These are phyloP conservation scores for Tylopilus subfusipes DNA, from an alignment of 768 basidiomycete species.

Conservation along the genomic window DNA sequence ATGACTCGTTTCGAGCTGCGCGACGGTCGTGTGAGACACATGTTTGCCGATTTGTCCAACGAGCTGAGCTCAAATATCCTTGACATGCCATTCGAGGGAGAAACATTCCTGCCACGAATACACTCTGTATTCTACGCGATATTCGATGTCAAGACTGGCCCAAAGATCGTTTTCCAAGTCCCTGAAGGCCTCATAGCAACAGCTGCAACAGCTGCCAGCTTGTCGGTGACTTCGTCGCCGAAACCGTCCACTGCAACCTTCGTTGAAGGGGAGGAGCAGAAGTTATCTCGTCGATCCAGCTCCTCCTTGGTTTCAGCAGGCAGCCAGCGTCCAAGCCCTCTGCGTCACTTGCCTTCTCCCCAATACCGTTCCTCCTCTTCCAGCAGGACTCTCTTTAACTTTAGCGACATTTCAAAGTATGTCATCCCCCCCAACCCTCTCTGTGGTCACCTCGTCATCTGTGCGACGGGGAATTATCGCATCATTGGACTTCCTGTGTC, in stretches of 20 bases:
- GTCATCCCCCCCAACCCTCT: conserved; percentile 85
- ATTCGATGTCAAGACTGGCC: conserved; percentile 83
- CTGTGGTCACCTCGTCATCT: conserved; percentile 86
- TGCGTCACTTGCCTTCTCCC: conserved; percentile 41
- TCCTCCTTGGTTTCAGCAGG: conserved; percentile 47
- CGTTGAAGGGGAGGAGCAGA: conserved; percentile 33
- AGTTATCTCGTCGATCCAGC: conserved; percentile 51
- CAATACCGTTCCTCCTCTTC: conserved; percentile 48
- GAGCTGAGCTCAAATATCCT: not conserved
- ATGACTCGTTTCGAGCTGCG: not conserved
- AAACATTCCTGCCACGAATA: conserved; percentile 75
- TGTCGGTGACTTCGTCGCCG: conserved; percentile 34
- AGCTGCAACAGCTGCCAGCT: conserved; percentile 30
- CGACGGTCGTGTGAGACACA: not conserved
- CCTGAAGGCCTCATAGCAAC: conserved; percentile 83
- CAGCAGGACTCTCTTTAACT: conserved; percentile 70
- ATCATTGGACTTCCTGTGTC: conserved; percentile 91
- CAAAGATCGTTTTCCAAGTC: conserved; percentile 89
- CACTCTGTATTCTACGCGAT: conserved; percentile 92
- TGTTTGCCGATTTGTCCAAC: not conserved
- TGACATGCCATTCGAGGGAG: conserved; percentile 44
- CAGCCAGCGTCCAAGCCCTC: conserved; percentile 41
- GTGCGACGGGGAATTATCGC: conserved; percentile 74
- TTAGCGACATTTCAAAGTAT: conserved; percentile 89
- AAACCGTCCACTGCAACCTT: conserved; percentile 30